Percentiles rank a stretch among this genome's conserved stretches.
These are phyloP conservation scores for Arabidopsis suecica DNA, from an alignment of 345 rosid species.

Conservation along the genomic window DNA sequence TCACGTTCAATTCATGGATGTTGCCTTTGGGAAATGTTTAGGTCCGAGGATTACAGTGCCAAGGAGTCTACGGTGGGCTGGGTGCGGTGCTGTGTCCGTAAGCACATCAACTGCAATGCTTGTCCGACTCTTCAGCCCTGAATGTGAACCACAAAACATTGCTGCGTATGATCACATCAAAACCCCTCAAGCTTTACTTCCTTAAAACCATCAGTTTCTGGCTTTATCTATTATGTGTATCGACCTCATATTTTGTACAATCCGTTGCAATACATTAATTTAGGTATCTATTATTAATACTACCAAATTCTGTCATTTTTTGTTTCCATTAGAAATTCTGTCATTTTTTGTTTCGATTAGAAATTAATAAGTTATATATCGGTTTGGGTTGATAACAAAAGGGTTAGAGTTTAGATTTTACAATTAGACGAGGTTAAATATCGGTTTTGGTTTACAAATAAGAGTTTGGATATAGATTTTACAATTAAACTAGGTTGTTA, in stretches of 20 bases:
- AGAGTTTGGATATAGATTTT: no score
- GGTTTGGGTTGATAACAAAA: no score
- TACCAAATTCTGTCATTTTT: neutral
- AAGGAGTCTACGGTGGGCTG: conserved; percentile 73
- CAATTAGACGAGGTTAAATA: no score
- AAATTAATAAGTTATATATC: neutral
- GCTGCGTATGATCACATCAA: conserved; percentile 68
- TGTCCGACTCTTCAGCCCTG: conserved; percentile 88
- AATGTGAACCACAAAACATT: conserved; percentile 94
- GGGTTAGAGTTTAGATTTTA: no score
- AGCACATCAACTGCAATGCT: conserved; percentile 72
- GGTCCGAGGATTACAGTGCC: conserved; percentile 52
- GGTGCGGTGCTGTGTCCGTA: conserved; percentile 74
- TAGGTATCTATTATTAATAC: neutral
- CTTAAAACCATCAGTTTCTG: conserved; percentile 16
- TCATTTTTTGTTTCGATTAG: neutral
- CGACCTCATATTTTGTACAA: conserved; percentile 1
- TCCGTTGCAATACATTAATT: neutral
- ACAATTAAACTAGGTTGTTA: no score
- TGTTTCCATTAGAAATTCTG: neutral
- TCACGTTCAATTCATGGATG: neutral
- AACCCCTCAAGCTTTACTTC: conserved; percentile 37
- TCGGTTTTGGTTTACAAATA: no score
- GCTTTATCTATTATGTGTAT: conserved; percentile 9
- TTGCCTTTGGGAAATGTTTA: conserved; percentile 23